phyloP scores from a whole-genome alignment of 2,329 filamentous ascomycete species.

The Epichloe hybrida region DNA sequence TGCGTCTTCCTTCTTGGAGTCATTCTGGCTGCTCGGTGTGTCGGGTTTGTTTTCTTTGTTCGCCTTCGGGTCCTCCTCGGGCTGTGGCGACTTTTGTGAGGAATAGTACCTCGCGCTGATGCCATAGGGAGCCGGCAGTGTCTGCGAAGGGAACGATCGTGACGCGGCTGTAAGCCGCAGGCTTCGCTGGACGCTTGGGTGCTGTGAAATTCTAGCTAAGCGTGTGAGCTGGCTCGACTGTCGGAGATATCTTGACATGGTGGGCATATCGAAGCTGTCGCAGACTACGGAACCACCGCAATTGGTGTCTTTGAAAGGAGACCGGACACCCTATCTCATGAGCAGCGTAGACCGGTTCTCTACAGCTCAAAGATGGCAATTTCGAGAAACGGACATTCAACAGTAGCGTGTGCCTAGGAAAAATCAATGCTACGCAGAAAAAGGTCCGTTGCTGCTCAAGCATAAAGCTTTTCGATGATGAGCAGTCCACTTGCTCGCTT shows the following conservation, averaged over 20 bases:
- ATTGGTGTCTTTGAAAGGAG: conserved; percentile 10
- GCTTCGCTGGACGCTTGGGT: conserved; percentile 35
- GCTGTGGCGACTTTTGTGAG: conserved; percentile 22
- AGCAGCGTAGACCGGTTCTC: conserved; percentile 13
- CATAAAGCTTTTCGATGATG: conserved; percentile 13
- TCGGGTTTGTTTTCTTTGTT: conserved; percentile 15
- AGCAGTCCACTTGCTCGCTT: conserved; percentile 8
- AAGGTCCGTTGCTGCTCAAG: background rate
- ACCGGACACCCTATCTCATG: conserved; percentile 20
- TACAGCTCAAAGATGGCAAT: conserved; percentile 3
- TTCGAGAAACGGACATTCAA: conserved; percentile 6
- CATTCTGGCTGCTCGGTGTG: conserved; percentile 3
- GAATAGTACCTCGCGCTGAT: conserved; percentile 24
- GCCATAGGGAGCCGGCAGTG: conserved; percentile 20
- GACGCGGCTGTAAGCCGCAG: conserved; percentile 21
- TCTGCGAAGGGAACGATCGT: conserved; percentile 21
- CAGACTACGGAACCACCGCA: conserved; percentile 22
- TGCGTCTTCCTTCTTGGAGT: conserved; percentile 10
- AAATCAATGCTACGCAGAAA: conserved; percentile 5
- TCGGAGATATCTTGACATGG: conserved; percentile 54
- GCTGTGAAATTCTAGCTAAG: conserved; percentile 43
- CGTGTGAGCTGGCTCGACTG: conserved; percentile 53
- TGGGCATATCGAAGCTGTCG: conserved; percentile 16
- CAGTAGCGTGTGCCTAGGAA: conserved; percentile 10
- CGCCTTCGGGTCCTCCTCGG: conserved; percentile 20